These are phyloP conservation scores for Fomitopsis pinicola DNA, from an alignment of 1,284 basidiomycete genomes.

Conservation along the genomic window DNA sequence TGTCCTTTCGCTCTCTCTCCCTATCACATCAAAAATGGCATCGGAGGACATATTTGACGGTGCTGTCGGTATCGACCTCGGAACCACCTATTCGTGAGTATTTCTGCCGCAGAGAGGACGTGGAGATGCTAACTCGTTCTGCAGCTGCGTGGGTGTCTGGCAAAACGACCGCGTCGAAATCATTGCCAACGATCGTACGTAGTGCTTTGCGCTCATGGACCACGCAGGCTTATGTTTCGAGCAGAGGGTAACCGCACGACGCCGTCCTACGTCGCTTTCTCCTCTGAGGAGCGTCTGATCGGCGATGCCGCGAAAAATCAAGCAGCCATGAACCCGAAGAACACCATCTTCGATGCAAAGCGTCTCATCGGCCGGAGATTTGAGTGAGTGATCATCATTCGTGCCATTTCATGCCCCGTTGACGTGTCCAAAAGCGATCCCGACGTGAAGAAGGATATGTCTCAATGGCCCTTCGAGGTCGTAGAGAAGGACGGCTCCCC, in stretches of 20 bases:
- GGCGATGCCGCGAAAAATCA: slow-evolving; percentile 99
- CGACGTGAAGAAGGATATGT: slow-evolving; percentile 86
- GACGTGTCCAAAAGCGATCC: slow-evolving; percentile 52
- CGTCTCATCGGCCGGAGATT: slow-evolving; percentile 96
- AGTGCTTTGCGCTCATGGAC: slow-evolving; percentile 2
- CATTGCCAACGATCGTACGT: slow-evolving; percentile 92
- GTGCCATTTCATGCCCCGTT: background rate
- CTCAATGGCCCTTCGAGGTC: slow-evolving; percentile 95
- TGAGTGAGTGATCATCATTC: slow-evolving; percentile 51
- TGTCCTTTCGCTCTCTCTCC: slow-evolving; percentile 18
- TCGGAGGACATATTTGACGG: slow-evolving; percentile 93
- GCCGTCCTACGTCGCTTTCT: slow-evolving; percentile 99
- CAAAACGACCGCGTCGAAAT: slow-evolving; percentile 98
- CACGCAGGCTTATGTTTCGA: slow-evolving; percentile 8
- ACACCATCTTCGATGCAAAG: slow-evolving; percentile 97
- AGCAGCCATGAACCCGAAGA: slow-evolving; percentile 92
- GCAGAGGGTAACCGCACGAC: slow-evolving; percentile 98
- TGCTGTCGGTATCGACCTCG: slow-evolving; percentile 93
- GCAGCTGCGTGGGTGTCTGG: slow-evolving; percentile 90
- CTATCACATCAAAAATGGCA: slow-evolving; percentile 45
- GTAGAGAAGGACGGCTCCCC: slow-evolving; percentile 93
- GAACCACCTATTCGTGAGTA: slow-evolving; percentile 86
- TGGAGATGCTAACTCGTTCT: slow-evolving; percentile 16
- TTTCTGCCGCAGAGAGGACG: background rate
- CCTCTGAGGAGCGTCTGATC: slow-evolving; percentile 95